Conservation (phyloP, 306 rosid genomes). For the Prinsepia uniflora region DNA sequence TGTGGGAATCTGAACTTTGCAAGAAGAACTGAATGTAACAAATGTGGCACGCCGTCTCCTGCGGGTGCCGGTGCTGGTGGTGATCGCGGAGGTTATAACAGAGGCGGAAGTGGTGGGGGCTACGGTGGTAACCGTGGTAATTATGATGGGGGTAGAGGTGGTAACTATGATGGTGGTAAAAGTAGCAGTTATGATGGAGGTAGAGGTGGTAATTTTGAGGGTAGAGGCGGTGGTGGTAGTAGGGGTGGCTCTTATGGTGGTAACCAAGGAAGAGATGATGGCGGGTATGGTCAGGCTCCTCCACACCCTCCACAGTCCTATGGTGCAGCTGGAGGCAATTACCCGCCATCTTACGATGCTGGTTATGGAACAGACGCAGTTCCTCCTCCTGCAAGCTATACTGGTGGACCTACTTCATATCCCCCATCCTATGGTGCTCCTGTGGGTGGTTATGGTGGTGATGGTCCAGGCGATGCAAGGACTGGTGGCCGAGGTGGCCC, state of each 20-base stretch:
- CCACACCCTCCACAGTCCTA: constrained; percentile 57
- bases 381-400: constrained; percentile 86
- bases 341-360: constrained; percentile 50
- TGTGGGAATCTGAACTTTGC: constrained; percentile 95
- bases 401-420: constrained; percentile 75
- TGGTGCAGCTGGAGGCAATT: constrained; percentile 58
- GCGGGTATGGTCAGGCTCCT: constrained; percentile 70
- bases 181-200: constrained; percentile 36
- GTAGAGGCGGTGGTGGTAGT: constrained; percentile 59
- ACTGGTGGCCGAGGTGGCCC: constrained; percentile 61
- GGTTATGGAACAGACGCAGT: constrained; percentile 82
- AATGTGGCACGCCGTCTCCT: constrained; percentile 89
- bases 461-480: constrained; percentile 44
- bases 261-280: constrained; percentile 66
- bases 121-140: constrained; percentile 28
- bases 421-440: constrained; percentile 88
- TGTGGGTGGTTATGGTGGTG: constrained; percentile 60
- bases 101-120: constrained; percentile 54
- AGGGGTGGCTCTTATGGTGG: constrained; percentile 62
- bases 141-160: constrained; percentile 51
- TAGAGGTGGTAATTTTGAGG: constrained; percentile 32
- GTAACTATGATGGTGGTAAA: constrained; percentile 39
- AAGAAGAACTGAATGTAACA: constrained; percentile 92
- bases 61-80: constrained; percentile 51
- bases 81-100: constrained; percentile 35